Evolutionary conservation across 306 rosid species (phyloP).

Genomic region (Castanea sativa): DNA sequence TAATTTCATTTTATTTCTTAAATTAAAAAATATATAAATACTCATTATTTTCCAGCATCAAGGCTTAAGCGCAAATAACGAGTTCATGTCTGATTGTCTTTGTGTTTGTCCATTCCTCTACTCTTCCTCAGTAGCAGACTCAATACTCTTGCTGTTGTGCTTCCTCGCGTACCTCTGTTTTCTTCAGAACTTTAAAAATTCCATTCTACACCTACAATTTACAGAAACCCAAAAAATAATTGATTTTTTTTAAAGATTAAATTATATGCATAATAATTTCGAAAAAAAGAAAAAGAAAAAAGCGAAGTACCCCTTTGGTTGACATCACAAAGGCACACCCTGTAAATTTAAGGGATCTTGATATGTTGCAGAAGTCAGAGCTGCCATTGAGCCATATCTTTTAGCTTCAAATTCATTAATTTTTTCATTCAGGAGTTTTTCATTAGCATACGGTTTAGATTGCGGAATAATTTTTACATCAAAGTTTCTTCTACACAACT

Average conservation of each 20-base stretch:
- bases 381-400: constrained; percentile 83
- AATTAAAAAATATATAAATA: not conserved
- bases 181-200: constrained; percentile 65
- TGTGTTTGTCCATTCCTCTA: constrained; percentile 19
- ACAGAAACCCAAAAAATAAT: too few relatives aligned
- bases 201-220: too few relatives aligned
- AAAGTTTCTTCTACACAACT: constrained; percentile 74
- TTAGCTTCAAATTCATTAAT: constrained; percentile 82
- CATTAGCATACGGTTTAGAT: constrained; percentile 60
- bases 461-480: constrained; percentile 73
- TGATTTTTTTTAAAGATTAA: too few relatives aligned
- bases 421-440: constrained; percentile 32
- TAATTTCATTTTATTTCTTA: not conserved
- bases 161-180: constrained; percentile 99
- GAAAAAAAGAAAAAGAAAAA: too few relatives aligned
- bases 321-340: not conserved
- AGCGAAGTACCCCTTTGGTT: too few relatives aligned
- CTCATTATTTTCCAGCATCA: not conserved
- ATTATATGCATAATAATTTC: too few relatives aligned
- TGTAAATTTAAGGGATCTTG: constrained; percentile 44
- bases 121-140: constrained; percentile 64
- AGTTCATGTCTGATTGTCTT: not conserved
- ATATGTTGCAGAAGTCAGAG: constrained; percentile 67
- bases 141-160: constrained; percentile 71
- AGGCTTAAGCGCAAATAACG: not conserved